Percentiles rank a stretch among this genome's conserved stretches.
These are phyloP conservation scores for Spergularia marina DNA, from an alignment of 148 eudicot genomes.

Conservation along the genomic window DNA sequence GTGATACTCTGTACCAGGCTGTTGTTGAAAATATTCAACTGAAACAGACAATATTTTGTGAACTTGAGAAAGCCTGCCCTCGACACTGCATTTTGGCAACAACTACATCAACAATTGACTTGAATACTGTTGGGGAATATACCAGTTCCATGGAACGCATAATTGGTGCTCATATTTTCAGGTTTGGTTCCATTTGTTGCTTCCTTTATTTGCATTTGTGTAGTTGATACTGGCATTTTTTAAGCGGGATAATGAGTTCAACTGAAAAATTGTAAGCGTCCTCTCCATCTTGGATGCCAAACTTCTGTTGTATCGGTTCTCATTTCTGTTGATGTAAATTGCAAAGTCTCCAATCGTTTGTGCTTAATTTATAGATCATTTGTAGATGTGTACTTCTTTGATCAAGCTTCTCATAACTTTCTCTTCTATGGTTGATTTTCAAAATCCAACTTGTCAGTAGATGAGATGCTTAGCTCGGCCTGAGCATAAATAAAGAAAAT, in stretches of 20 bases:
- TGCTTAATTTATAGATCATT: no score
- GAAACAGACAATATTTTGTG: constrained; percentile 79
- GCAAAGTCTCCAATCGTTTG: background rate
- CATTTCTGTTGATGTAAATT: background rate
- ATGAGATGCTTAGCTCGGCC: background rate
- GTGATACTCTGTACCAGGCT: constrained; percentile 55
- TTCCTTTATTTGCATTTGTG: no score
- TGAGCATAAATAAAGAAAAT: background rate
- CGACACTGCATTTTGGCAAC: constrained; percentile 94
- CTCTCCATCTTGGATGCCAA: no score
- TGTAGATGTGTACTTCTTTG: no score
- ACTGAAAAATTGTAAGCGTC: no score
- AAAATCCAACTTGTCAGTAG: no score
- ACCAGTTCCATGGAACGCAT: constrained; percentile 77
- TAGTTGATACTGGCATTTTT: no score
- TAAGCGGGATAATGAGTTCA: no score
- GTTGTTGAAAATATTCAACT: constrained; percentile 73
- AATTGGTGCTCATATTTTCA: constrained; percentile 96
- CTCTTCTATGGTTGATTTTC: no score
- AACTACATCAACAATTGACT: constrained; percentile 91
- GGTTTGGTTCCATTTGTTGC: constrained; percentile 35
- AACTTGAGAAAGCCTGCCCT: constrained; percentile 84
- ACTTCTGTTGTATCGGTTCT: background rate
- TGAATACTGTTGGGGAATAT: constrained; percentile 68
- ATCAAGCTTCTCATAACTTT: background rate